Evolutionary conservation across 1,284 basidiomycete species (phyloP).

Genomic region (Moniliophthora roreri): DNA sequence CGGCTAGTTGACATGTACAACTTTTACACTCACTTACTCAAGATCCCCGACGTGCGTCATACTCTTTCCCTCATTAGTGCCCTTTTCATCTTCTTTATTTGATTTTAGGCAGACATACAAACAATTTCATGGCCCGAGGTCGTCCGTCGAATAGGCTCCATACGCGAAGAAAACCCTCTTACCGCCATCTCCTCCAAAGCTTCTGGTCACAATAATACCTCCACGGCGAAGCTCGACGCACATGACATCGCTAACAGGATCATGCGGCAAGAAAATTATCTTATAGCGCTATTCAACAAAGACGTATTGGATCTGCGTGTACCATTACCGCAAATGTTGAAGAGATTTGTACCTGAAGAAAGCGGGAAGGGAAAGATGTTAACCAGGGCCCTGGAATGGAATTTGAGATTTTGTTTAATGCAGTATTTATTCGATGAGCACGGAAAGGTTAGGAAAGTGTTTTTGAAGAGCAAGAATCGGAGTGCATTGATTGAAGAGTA

Average conservation of each 20-base stretch:
- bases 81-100: background rate
- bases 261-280: slow-evolving; percentile 96
- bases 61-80: slow-evolving; percentile 13
- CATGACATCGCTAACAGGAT: slow-evolving; percentile 97
- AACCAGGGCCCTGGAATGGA: slow-evolving; percentile 94
- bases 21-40: slow-evolving; percentile 82
- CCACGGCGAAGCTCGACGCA: slow-evolving; percentile 85
- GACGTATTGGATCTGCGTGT: slow-evolving; percentile 88
- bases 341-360: slow-evolving; percentile 50
- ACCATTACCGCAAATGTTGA: slow-evolving; percentile 65
- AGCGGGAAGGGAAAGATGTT: slow-evolving; percentile 72
- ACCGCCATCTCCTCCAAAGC: slow-evolving; percentile 78
- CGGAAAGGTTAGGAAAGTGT: slow-evolving; percentile 88
- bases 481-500: slow-evolving; percentile 82
- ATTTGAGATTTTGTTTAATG: slow-evolving; percentile 91
- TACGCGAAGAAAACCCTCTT: slow-evolving; percentile 88
- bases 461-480: slow-evolving; percentile 83
- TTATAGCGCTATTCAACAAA: slow-evolving; percentile 97
- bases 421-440: slow-evolving; percentile 89
- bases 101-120: slow-evolving; percentile 85
- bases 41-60: slow-evolving; percentile 72
- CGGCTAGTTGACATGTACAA: slow-evolving; percentile 90
- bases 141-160: slow-evolving; percentile 84
- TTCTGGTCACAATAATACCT: slow-evolving; percentile 44
- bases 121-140: slow-evolving; percentile 97